Percentiles rank a stretch among this genome's conserved stretches.
Conservation (phyloP, 371 early-diverging fungal species). For the Mucor circinelloides region DNA sequence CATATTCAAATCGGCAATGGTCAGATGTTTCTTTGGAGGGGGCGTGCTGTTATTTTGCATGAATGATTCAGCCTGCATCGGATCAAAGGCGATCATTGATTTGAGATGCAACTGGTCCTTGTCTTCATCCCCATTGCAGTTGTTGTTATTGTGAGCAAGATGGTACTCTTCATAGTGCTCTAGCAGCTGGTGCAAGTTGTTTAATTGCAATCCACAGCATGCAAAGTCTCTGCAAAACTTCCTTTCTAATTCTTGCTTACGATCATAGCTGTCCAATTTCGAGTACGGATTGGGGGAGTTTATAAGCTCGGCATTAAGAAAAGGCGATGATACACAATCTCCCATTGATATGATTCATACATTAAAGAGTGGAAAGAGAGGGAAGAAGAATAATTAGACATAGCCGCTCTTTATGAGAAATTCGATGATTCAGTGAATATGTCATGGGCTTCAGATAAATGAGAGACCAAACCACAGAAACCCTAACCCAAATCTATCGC, state of each 20-base stretch:
- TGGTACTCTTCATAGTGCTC: slow-evolving; percentile 94
- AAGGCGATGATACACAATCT: slow-evolving; percentile 21
- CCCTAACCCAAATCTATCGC: not conserved
- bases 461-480: not conserved
- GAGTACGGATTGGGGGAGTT: slow-evolving; percentile 11
- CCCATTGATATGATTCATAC: not conserved
- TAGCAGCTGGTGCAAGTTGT: slow-evolving; percentile 85
- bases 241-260: slow-evolving; percentile 76
- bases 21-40: slow-evolving; percentile 1
- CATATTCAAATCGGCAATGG: slow-evolving; percentile 13
- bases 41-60: not conserved
- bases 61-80: not conserved
- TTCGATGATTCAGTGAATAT: not conserved
- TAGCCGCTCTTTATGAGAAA: not conserved
- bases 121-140: slow-evolving; percentile 47
- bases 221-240: slow-evolving; percentile 88
- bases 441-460: slow-evolving; percentile 1
- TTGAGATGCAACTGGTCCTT: slow-evolving; percentile 9
- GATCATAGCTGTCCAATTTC: slow-evolving; percentile 23
- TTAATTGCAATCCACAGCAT: slow-evolving; percentile 83
- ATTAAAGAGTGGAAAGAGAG: not conserved
- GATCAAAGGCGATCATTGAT: not conserved
- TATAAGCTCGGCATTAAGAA: slow-evolving; percentile 3
- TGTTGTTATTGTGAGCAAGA: slow-evolving; percentile 56
- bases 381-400: not conserved